phyloP scores from a whole-genome alignment of 2,329 filamentous ascomycete genomes.

The Phialophora chinensis region DNA sequence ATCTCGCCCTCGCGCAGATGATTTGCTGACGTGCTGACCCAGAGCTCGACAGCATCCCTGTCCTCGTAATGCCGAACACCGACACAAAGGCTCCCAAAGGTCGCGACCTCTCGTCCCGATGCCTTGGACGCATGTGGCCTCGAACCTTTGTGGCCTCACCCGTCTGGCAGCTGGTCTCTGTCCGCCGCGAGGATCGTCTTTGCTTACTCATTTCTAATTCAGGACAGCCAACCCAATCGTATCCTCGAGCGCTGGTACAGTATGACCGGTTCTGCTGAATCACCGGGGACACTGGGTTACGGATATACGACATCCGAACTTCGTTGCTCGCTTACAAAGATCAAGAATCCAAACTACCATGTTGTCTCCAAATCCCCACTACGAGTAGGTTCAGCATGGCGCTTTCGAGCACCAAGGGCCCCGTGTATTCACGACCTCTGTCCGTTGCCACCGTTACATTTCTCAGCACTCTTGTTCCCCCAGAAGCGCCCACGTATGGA shows the following conservation, averaged over 20 bases:
- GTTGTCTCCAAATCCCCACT: background rate
- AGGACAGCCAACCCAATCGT: background rate
- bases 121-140: background rate
- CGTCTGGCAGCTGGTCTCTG: background rate
- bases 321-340: background rate
- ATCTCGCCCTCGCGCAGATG: background rate
- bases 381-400: background rate
- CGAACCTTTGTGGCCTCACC: conserved; percentile 6
- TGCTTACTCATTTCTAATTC: background rate
- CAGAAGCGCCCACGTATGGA: background rate
- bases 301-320: background rate
- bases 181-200: background rate
- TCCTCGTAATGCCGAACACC: background rate
- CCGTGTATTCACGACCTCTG: background rate
- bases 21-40: background rate
- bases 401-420: conserved; percentile 6
- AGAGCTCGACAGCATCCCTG: background rate
- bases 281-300: background rate
- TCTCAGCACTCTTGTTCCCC: background rate
- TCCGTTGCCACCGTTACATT: conserved; percentile 10
- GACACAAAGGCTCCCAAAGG: conserved; percentile 5
- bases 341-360: background rate
- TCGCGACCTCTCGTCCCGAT: background rate
- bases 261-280: background rate
- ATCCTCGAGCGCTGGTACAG: background rate